A percentile compares a stretch with the other conserved stretches of the same genome.
Evolutionary conservation across 2,329 filamentous ascomycete species (phyloP).

Genomic region (Aureobasidium sp.): DNA sequence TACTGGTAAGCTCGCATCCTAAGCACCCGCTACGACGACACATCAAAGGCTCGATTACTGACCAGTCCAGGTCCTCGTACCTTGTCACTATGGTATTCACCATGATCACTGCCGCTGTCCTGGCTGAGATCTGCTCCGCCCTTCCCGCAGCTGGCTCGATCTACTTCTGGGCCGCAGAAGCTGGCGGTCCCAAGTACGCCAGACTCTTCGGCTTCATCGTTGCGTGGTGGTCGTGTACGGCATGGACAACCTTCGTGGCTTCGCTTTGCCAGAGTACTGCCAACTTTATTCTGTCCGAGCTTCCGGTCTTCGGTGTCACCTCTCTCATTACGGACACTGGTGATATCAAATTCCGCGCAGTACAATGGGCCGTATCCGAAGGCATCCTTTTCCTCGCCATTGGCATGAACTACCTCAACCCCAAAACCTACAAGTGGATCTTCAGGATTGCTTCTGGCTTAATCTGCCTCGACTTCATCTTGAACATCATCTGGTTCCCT

Average conservation of each 20-base stretch:
- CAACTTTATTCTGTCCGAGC: conserved; percentile 39
- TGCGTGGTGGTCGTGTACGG: conserved; percentile 57
- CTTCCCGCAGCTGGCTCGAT: conserved; percentile 52
- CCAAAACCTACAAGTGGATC: conserved; percentile 39
- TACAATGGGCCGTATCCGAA: conserved; percentile 52
- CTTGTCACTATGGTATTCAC: conserved; percentile 52
- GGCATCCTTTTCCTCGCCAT: conserved; percentile 34
- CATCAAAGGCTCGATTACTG: background rate
- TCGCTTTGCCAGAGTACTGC: conserved; percentile 30
- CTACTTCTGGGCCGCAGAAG: conserved; percentile 54
- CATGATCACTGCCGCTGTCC: conserved; percentile 52
- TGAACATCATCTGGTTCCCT: conserved; percentile 55
- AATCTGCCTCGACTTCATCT: conserved; percentile 50
- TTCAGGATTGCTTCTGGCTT: conserved; percentile 44
- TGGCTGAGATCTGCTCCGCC: conserved; percentile 54
- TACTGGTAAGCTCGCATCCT: conserved; percentile 41
- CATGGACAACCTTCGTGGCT: conserved; percentile 46
- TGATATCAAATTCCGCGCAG: conserved; percentile 50
- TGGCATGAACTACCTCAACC: conserved; percentile 31
- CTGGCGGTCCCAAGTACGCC: conserved; percentile 48
- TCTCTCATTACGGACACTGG: conserved; percentile 44
- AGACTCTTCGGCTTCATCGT: conserved; percentile 52
- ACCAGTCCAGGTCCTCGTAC: conserved; percentile 46
- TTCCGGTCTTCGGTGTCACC: conserved; percentile 48
- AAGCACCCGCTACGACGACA: background rate